Base-by-base conservation (phyloP, 1,284 basidiomycete species). In the Spongiforma sp. region DNA sequence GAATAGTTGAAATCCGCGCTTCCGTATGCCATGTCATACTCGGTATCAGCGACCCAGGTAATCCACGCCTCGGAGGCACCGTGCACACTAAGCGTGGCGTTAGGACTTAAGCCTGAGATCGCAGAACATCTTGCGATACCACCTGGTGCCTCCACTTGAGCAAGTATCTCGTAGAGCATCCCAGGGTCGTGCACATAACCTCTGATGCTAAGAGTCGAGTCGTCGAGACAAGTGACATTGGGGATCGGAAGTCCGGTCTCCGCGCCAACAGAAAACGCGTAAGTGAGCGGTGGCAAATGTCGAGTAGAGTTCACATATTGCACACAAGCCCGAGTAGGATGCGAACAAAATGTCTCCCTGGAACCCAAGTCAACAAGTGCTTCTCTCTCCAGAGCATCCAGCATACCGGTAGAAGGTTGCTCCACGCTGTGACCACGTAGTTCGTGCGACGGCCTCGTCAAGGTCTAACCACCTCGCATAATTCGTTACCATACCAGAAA, bases 121-220 rank as follows among this genome's bases (percentile, higher is more conserved):
- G 80, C 69, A 37, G 77, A 72, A 65, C 84, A 86, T 3, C 67
- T 54, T 12, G 79, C 66, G 21, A 60, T 55, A 2, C 76, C 69
- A 19, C 70, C 70, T 21, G 74, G 71, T 24, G 80, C 72, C 41
- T 75, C 73, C 1, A 84, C 85, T 32, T 81, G 82, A 54, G 82
- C 86, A 39, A 92, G 75, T 17, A 93, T 75, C 69, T 92, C 90
- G 71, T 89, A 93, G 2, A 83, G 70, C 90, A 92, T 92, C 14
- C 90, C 88, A 1, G 85, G 83, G 19, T 76, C 70, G 26, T 71
- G 75, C 7, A 82, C 85, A n/a, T 79, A 76, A 1, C 89, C 89
- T 17, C 82, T 82, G 43, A 92, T 79, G 33, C 77, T 79, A 10
- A 92, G 80, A 3, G 89, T 89, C 19, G 79, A 76, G 12, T 81